These are phyloP conservation scores for Cyclaneusma minus DNA, from an alignment of 2,329 filamentous ascomycete species.

Conservation along the genomic window DNA sequence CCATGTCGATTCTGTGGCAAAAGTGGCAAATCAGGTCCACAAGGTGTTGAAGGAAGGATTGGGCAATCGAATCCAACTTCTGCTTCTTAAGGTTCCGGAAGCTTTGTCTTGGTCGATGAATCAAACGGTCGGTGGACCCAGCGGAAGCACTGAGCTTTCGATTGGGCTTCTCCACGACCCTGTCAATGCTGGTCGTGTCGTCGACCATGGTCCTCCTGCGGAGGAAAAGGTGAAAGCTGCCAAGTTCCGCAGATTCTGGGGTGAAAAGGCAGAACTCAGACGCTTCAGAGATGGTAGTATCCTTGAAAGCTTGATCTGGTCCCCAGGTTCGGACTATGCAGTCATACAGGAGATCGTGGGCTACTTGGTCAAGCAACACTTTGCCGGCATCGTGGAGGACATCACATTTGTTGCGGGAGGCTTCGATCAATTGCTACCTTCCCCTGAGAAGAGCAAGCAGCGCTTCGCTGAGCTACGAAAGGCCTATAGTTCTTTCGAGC, in stretches of 20 bases:
- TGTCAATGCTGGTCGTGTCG: conserved; percentile 53
- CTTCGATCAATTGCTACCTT: conserved; percentile 27
- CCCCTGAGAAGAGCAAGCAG: conserved; percentile 19
- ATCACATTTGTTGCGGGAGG: conserved; percentile 27
- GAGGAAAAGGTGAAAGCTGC: conserved; percentile 74
- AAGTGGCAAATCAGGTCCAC: conserved; percentile 32
- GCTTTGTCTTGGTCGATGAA: conserved; percentile 30
- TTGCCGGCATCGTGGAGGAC: conserved; percentile 32
- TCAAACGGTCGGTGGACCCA: conserved; percentile 18
- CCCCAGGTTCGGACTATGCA: conserved; percentile 39
- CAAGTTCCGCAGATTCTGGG: conserved; percentile 84
- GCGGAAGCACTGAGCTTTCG: conserved; percentile 26
- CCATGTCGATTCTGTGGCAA: too few relatives aligned
- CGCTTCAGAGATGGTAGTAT: conserved; percentile 95
- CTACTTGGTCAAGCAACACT: conserved; percentile 55
- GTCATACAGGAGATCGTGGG: conserved; percentile 68
- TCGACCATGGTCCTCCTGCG: conserved; percentile 77
- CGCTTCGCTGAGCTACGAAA: conserved; percentile 55
- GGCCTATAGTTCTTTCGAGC: conserved; percentile 59
- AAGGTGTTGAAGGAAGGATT: conserved; percentile 54
- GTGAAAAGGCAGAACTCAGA: conserved; percentile 78
- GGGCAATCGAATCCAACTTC: conserved; percentile 54
- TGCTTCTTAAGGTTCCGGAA: conserved; percentile 38
- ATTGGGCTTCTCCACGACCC: conserved; percentile 62
- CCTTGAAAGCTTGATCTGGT: conserved; percentile 82